Evolutionary conservation across 768 basidiomycete genomes (phyloP), one percentile per base, ranked within the genome.

Genomic region (Tricholoma terreum): DNA sequence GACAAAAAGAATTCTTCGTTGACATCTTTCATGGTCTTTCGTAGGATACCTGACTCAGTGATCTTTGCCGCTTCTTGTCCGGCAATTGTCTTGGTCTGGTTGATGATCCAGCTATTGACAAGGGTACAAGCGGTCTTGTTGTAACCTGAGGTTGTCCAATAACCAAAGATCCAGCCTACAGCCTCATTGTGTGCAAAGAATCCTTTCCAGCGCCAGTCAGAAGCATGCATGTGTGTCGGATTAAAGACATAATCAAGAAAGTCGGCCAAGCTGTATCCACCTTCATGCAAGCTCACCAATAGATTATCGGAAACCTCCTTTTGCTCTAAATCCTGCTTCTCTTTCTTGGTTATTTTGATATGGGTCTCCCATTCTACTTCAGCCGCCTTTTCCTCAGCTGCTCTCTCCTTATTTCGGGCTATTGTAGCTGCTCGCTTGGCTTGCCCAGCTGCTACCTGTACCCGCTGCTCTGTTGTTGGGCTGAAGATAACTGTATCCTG

Each of bases 151-250:
- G n/a, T n/a, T n/a, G n/a, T n/a, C n/a, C n/a, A n/a, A n/a, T n/a
- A n/a, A n/a, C n/a, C n/a, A n/a, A n/a, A n/a, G n/a, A n/a, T n/a
- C n/a, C n/a, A n/a, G n/a, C n/a, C n/a, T n/a, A n/a, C n/a, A n/a
- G n/a, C n/a, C n/a, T n/a, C n/a, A n/a, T n/a, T 51, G 50, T 51
- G 50, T 27, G 24, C 19, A 33, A 51, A 51, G 31, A 51, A 51
- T 4, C 50, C 50, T 30, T 5, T 6, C 50, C 50, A 51, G 11
- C 50, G 11, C 50, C 50, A 51, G 21, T 51, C 50, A 51, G 31
- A 27, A 11, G 10, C 19, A 35, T 51, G 50, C 33, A 30, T 12
- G 21, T 30, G 5, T 30, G 19, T 10, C 11, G 50, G 27, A n/a
- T 51, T 51, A 24, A 51, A 51, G 11, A 51, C 21, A 51, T 51